Evolutionary conservation across 129 eudicot genomes (phyloP), one percentile per base, ranked within the genome.

Genomic region (Flaveria robusta): DNA sequence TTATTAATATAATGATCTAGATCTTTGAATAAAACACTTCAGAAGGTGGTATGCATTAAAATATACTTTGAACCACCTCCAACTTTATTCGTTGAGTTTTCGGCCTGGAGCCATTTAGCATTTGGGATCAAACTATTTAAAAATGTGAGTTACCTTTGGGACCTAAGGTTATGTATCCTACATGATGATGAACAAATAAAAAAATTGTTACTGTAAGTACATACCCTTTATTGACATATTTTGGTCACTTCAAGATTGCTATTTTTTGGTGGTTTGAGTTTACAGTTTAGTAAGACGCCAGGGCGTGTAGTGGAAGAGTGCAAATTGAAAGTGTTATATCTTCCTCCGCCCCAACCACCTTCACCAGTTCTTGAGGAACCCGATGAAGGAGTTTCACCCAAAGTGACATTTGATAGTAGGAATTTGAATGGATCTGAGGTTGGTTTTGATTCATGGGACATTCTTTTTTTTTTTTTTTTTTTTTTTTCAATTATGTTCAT

Each of bases 281-380:
- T 74, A 70, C 76, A 91, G 97, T 91, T 91, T 73, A 83, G 74
- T 72, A 91, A 89, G 88, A 85, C 82, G 81, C 74, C 86, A 29
- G 97, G 96, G 45, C 77, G 84, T 67, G 79, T 78, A 12, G 87
- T 91, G 26, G 96, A 91, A 74, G 97, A 91, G 74, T 87, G 92
- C 86, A 89, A 87, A 85, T 76, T 91, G 83, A 87, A 56, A 85
- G 97, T 91, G 74, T 13, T 87, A n/a, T 91, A 91, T 84, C 88
- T 87, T 63, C 79, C 79, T 34, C 97, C 91, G 22, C 86, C 88
- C 37, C 96, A 87, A 50, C 92, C 92, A 4, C 92, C 96, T 34
- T 87, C 91, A 27, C 92, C 96, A 3, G 92, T 87, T 70, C 82
- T 81, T 31, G 96, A 91, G 77, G 97, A 89, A 72, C 85, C 92